Evolutionary conservation across 257 asterid genomes (phyloP).

Genomic region (Gentiana dahurica): DNA sequence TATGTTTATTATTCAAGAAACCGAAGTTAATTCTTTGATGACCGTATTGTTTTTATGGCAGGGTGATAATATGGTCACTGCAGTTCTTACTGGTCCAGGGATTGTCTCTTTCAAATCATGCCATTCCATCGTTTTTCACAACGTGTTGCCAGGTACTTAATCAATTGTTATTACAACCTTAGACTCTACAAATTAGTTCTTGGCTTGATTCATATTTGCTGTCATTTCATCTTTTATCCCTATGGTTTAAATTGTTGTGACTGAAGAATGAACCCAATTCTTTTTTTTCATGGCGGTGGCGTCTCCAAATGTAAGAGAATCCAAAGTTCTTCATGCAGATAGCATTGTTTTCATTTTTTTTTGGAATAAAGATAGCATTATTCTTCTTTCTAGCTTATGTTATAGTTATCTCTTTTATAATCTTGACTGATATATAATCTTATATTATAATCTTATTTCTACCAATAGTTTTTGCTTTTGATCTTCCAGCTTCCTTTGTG

Average conservation of each 20-base stretch:
- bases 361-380: constrained; percentile 23
- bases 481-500: too few species aligned
- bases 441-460: too few species aligned
- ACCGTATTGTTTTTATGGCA: constrained; percentile 13
- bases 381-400: constrained; percentile 91
- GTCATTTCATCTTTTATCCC: neutral
- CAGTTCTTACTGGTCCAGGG: constrained; percentile 93
- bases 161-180: neutral
- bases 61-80: constrained; percentile 90
- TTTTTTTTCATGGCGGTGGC: constrained; percentile 69
- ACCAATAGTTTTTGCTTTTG: too few species aligned
- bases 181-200: neutral
- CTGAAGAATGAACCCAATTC: constrained; percentile 6
- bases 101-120: constrained; percentile 94
- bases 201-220: neutral
- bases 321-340: constrained; percentile 95
- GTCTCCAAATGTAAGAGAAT: constrained; percentile 95
- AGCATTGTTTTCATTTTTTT: neutral
- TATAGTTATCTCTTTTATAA: constrained; percentile 72
- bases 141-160: constrained; percentile 79
- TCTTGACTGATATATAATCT: constrained; percentile 65
- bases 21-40: neutral
- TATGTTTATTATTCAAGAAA: too few species aligned
- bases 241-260: neutral
- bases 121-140: constrained; percentile 96